phyloP scores from a whole-genome alignment of 768 basidiomycete genomes.

The Tricholoma hemisulphureum region DNA sequence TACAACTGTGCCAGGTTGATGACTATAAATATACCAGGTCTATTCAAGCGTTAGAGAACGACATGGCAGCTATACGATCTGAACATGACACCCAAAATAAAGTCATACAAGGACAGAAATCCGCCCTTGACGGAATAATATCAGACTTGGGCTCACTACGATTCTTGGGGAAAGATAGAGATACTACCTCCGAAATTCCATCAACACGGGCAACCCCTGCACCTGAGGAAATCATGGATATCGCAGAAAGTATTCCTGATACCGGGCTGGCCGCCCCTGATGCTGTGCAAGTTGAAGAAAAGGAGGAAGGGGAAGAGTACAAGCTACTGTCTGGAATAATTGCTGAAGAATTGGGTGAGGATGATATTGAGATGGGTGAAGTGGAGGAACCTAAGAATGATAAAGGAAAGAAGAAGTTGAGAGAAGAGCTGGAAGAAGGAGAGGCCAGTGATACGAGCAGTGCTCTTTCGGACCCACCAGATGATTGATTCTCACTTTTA shows the following conservation, averaged over 20 bases:
- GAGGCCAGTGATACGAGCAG: constrained; percentile 83
- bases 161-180: constrained; percentile 68
- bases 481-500: constrained; percentile 36
- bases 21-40: constrained; percentile 42
- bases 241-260: constrained; percentile 14
- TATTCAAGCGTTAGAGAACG: constrained; percentile 69
- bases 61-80: constrained; percentile 69
- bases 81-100: constrained; percentile 76
- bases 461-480: constrained; percentile 74
- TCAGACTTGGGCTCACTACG: constrained; percentile 59
- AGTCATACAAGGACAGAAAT: constrained; percentile 64
- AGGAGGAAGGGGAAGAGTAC: constrained; percentile 42
- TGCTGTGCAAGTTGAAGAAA: constrained; percentile 25
- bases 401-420: constrained; percentile 51
- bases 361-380: constrained; percentile 93
- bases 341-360: constrained; percentile 32
- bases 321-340: constrained; percentile 18
- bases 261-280: constrained; percentile 1
- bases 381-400: constrained; percentile 65
- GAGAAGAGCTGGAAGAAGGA: constrained; percentile 82
- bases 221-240: constrained; percentile 31
- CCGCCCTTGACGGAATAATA: constrained; percentile 65
- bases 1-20: neutral
- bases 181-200: constrained; percentile 42
- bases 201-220: constrained; percentile 52